Evolutionary conservation across 257 asterid genomes (phyloP).

Genomic region (Penstemon newberryi): DNA sequence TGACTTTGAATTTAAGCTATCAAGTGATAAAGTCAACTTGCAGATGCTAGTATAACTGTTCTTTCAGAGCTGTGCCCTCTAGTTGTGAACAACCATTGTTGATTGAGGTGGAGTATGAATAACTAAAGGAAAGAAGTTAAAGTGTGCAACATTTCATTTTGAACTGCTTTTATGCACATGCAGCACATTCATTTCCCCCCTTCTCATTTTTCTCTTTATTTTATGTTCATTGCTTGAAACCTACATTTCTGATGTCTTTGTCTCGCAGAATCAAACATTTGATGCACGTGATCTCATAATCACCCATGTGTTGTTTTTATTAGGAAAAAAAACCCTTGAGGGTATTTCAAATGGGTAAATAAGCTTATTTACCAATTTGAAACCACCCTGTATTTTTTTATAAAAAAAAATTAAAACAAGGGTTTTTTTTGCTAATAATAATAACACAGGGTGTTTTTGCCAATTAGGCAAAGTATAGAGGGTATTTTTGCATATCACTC

Average conservation of each 20-base stretch:
- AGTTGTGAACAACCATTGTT: neutral
- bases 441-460: too few relatives aligned
- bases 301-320: too few relatives aligned
- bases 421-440: too few relatives aligned
- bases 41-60: too few relatives aligned
- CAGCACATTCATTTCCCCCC: neutral
- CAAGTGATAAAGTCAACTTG: too few relatives aligned
- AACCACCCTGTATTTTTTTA: neutral
- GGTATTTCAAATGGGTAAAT: too few relatives aligned
- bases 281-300: constrained; percentile 49
- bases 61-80: too few relatives aligned
- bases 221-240: constrained; percentile 4
- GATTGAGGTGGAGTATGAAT: too few relatives aligned
- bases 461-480: too few relatives aligned
- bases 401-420: neutral
- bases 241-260: constrained; percentile 17
- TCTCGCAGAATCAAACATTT: constrained; percentile 52
- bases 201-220: constrained; percentile 13
- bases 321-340: neutral
- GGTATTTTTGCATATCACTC: too few relatives aligned
- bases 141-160: neutral
- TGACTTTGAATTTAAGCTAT: neutral
- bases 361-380: too few relatives aligned
- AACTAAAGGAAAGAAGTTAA: neutral
- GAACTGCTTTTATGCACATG: neutral